phyloP scores from a whole-genome alignment of 768 basidiomycete genomes.

The Boletus vermiculosoides region DNA sequence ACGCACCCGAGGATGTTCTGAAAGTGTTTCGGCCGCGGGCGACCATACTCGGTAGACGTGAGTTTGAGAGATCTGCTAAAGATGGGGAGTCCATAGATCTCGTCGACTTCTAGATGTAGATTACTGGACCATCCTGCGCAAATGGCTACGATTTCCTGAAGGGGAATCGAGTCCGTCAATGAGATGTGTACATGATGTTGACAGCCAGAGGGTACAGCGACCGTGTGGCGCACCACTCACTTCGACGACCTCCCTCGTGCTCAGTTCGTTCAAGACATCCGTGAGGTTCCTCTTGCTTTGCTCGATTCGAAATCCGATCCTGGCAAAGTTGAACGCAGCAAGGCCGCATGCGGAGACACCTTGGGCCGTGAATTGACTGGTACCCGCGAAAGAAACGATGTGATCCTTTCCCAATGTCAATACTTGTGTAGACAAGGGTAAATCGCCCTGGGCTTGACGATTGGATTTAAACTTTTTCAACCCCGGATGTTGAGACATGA shows the following conservation, averaged over 20 bases:
- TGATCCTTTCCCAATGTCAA: slow-evolving; percentile 31
- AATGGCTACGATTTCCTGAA: slow-evolving; percentile 58
- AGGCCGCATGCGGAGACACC: slow-evolving; percentile 59
- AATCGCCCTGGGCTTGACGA: neutral
- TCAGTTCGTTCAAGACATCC: slow-evolving; percentile 22
- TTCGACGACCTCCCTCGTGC: slow-evolving; percentile 25
- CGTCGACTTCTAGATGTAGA: slow-evolving; percentile 56
- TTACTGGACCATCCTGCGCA: slow-evolving; percentile 55
- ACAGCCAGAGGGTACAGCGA: neutral
- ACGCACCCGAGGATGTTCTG: slow-evolving; percentile 29
- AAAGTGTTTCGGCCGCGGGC: slow-evolving; percentile 40
- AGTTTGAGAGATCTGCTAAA: slow-evolving; percentile 44
- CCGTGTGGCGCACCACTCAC: slow-evolving; percentile 13
- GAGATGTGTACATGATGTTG: neutral
- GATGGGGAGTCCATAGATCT: slow-evolving; percentile 47
- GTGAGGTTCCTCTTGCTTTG: neutral
- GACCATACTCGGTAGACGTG: slow-evolving; percentile 36
- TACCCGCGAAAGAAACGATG: slow-evolving; percentile 47
- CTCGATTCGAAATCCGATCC: slow-evolving; percentile 42
- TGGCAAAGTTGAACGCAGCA: slow-evolving; percentile 63
- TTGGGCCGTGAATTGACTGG: slow-evolving; percentile 55
- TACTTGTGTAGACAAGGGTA: slow-evolving; percentile 13
- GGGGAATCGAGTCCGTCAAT: neutral
- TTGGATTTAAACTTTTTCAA: neutral
- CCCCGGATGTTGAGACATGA: slow-evolving; percentile 4